Evolutionary conservation across 108 stramenopile species (phyloP), one percentile per base, ranked within the genome.

Genomic region (Hondaea fermentalgiana): DNA sequence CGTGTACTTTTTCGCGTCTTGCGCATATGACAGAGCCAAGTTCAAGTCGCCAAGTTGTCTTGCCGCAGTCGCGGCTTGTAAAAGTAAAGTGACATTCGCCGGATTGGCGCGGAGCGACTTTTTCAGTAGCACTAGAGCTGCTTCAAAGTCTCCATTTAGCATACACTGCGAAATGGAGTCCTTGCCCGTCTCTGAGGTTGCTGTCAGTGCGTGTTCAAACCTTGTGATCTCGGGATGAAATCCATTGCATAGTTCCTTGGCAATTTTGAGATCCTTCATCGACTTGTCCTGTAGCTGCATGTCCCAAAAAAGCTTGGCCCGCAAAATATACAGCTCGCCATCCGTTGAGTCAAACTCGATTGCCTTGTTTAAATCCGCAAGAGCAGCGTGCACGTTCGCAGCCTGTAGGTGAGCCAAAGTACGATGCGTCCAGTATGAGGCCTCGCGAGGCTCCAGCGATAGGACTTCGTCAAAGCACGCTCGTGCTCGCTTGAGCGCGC

Each of bases 381-480:
- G 76, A 8, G 76, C 76, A n/a, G n/a, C 6, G 51, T 83, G 19
- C 49, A 83, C n/a, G 19, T 47, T 53, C 49, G n/a, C 51, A 6
- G 6, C n/a, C 51, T 53, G 76, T 4, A 83, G 51, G 28, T 83
- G 51, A 12, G 51, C 76, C 12, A 83, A 45, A 14, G 76, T 45
- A 12, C 76, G 76, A 35, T 83, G 76, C 51, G 28, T 83, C 45
- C 45, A 83, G 23, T 28, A 83, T 6, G 49, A 6, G n/a, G 49
- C 76, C 17, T 53, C 4, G 4, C 76, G 76, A n/a, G 17, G 19
- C n/a, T 83, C 76, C 17, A 53, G 45, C 16, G 23, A 45, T 6
- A 83, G n/a, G 12, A 45, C 51, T 35, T 83, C 76, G 76, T 83
- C 76, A 83, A 83, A 83, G 76, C 76, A 83, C 0, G 76, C n/a